A percentile compares a stretch with the other conserved stretches of the same genome.
Evolutionary conservation across 2,329 filamentous ascomycete species (phyloP).

Genomic region (Harringtonia lauricola): DNA sequence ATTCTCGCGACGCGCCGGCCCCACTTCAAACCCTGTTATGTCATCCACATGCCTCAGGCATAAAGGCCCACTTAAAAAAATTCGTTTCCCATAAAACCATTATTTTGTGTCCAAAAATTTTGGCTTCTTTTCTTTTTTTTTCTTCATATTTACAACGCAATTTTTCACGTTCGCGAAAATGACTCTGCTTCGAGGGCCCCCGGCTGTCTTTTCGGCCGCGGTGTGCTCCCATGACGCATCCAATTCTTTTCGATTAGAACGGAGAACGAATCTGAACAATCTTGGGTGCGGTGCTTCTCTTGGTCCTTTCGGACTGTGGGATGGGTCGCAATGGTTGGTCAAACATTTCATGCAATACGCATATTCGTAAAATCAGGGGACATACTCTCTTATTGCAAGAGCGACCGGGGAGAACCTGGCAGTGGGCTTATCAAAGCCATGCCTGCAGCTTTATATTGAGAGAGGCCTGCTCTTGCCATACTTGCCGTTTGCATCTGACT

Average conservation of each 20-base stretch:
- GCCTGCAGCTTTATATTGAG: too few species aligned
- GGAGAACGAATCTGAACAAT: constrained; percentile 35
- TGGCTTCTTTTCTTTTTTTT: constrained; percentile 17
- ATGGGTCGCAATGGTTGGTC: constrained; percentile 40
- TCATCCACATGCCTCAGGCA: constrained; percentile 8
- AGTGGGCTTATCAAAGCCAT: too few species aligned
- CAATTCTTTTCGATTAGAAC: constrained; percentile 31
- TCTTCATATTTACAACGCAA: constrained; percentile 36
- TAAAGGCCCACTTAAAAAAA: background rate
- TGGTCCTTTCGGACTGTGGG: constrained; percentile 23
- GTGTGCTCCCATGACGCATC: constrained; percentile 29
- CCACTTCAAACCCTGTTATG: too few species aligned
- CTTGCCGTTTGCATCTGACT: too few species aligned
- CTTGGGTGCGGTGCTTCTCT: constrained; percentile 39
- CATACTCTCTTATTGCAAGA: too few species aligned
- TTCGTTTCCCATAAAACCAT: constrained; percentile 2
- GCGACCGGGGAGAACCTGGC: too few species aligned
- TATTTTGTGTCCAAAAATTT: constrained; percentile 7
- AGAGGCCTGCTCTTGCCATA: too few species aligned
- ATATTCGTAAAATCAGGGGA: background rate
- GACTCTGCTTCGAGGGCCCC: constrained; percentile 26
- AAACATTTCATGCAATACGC: constrained; percentile 23
- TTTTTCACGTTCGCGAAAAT: constrained; percentile 33
- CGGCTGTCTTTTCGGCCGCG: constrained; percentile 1
- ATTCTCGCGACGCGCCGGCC: background rate